Evolutionary conservation across 305 asterid species (phyloP).

Genomic region (Andrographis paniculata): DNA sequence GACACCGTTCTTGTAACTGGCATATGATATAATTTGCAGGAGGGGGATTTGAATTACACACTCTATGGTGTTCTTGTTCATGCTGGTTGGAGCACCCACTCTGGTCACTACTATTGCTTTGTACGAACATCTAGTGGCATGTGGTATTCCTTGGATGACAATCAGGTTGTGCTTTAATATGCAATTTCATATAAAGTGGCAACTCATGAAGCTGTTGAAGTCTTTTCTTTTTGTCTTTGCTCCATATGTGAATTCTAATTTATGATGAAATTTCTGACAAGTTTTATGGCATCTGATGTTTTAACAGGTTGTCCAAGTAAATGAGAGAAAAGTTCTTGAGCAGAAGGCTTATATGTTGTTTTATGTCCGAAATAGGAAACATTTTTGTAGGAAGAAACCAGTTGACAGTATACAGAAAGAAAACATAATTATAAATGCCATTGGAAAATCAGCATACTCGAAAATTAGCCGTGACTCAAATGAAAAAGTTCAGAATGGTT

Average conservation of each 20-base stretch:
- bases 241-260: constrained; percentile 11
- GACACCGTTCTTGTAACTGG: no score
- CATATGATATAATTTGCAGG: constrained; percentile 46
- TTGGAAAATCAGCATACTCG: constrained; percentile 34
- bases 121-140: constrained; percentile 96
- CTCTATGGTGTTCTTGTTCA: constrained; percentile 97
- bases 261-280: constrained; percentile 12
- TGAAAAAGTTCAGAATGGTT: constrained; percentile 31
- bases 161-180: constrained; percentile 48
- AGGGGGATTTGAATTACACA: constrained; percentile 79
- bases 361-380: constrained; percentile 69
- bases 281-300: constrained; percentile 15
- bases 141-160: constrained; percentile 98
- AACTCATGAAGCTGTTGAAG: constrained; percentile 3
- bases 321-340: constrained; percentile 68
- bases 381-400: constrained; percentile 35
- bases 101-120: constrained; percentile 97
- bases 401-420: constrained; percentile 39
- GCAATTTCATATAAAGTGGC: no score
- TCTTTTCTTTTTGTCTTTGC: constrained; percentile 8
- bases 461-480: constrained; percentile 29
- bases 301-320: constrained; percentile 79
- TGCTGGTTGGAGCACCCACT: constrained; percentile 95
- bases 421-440: constrained; percentile 31
- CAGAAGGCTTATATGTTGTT: constrained; percentile 98